phyloP scores from a whole-genome alignment of 352 stramenopile genomes.

The Nothophytophthora sp. region DNA sequence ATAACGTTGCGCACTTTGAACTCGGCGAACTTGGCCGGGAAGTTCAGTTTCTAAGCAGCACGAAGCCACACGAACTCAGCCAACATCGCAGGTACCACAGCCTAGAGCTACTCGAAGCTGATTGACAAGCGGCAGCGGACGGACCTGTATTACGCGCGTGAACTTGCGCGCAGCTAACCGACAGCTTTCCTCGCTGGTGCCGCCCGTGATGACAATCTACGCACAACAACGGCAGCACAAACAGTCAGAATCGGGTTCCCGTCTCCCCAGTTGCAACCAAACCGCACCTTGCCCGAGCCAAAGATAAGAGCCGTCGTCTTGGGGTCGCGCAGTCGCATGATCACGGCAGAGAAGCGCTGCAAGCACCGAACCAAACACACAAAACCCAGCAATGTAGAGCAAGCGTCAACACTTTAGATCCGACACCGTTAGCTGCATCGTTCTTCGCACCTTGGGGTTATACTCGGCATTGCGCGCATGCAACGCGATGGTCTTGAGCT shows the following conservation, averaged over 20 bases:
- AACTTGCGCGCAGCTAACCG: constrained; percentile 85
- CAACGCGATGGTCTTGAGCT: constrained; percentile 97
- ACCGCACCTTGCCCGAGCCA: constrained; percentile 90
- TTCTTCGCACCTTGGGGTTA: constrained; percentile 93
- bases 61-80: not conserved
- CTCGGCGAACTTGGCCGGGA: constrained; percentile 82
- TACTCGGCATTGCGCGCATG: constrained; percentile 99
- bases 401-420: too few species aligned
- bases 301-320: constrained; percentile 99
- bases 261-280: not conserved
- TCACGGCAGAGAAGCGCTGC: constrained; percentile 95
- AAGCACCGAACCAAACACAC: not conserved
- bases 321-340: constrained; percentile 95
- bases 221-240: not conserved
- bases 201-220: constrained; percentile 88
- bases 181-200: constrained; percentile 82
- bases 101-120: not conserved
- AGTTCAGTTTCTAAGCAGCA: constrained; percentile 81
- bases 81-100: not conserved
- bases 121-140: constrained; percentile 3
- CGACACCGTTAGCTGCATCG: too few species aligned
- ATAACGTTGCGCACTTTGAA: constrained; percentile 99
- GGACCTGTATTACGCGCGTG: constrained; percentile 81
- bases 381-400: too few species aligned
- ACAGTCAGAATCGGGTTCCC: not conserved